Percentiles rank a stretch among this genome's conserved stretches.
Evolutionary conservation across 257 asterid genomes (phyloP).

Genomic region (Salvia miltiorrhiza): DNA sequence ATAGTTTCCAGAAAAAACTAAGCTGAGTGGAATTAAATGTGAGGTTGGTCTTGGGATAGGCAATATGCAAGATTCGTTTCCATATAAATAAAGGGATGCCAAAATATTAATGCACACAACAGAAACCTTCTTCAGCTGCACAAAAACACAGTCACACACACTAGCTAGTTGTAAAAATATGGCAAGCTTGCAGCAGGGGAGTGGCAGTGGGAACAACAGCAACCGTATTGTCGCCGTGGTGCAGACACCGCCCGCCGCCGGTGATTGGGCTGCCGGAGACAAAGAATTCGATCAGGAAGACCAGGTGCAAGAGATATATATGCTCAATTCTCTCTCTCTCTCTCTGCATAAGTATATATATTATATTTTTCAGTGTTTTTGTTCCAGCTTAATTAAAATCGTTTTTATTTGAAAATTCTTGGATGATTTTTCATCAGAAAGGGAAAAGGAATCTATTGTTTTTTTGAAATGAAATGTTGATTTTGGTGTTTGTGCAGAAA

Average conservation of each 20-base stretch:
- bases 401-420: neutral
- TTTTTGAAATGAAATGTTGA: neutral
- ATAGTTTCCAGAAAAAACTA: neutral
- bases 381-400: too few species aligned
- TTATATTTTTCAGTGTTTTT: neutral
- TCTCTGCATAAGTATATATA: too few species aligned
- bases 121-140: neutral
- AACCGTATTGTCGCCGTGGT: slow-evolving; percentile 38
- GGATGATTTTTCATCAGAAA: neutral
- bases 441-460: neutral
- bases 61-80: neutral
- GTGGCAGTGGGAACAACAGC: slow-evolving; percentile 32
- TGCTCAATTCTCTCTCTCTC: neutral
- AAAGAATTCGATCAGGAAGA: slow-evolving; percentile 19
- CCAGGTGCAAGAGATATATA: slow-evolving; percentile 20
- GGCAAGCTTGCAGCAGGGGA: slow-evolving; percentile 44
- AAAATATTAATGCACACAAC: neutral
- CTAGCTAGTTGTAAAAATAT: slow-evolving; percentile 11
- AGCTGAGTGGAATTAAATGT: too few species aligned
- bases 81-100: slow-evolving; percentile 22
- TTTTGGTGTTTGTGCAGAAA: slow-evolving; percentile 34
- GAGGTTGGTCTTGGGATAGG: slow-evolving; percentile 11
- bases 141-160: neutral
- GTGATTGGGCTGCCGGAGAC: neutral
- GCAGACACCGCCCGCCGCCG: slow-evolving; percentile 32